Evolutionary conservation across 176 grass and related monocot genomes (phyloP).

Genomic region (Oryza nivara): DNA sequence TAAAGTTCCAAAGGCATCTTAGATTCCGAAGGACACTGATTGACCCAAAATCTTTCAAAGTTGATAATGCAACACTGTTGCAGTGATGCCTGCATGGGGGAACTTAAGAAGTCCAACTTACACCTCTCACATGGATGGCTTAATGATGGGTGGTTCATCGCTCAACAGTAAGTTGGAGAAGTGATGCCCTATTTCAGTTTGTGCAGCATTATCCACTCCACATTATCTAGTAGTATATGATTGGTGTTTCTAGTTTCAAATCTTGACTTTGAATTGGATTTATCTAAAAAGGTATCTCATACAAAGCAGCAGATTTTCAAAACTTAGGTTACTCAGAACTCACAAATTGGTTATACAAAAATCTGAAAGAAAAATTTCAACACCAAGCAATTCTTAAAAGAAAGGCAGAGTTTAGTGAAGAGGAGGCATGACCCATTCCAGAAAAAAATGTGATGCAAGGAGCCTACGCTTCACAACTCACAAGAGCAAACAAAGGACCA

Average conservation of each 20-base stretch:
- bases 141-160: background rate
- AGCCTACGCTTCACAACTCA: background rate
- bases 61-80: background rate
- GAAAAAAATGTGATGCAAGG: background rate
- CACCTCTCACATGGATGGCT: background rate
- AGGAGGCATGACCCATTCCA: too few relatives aligned
- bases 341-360: background rate
- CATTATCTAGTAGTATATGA: background rate
- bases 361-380: background rate
- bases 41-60: conserved; percentile 20
- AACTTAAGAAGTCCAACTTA: conserved; percentile 21
- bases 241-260: background rate
- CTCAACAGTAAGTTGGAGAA: conserved; percentile 8
- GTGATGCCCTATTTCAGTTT: background rate
- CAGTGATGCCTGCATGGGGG: background rate
- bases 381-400: background rate
- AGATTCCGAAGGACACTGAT: background rate
- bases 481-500: background rate
- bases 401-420: background rate
- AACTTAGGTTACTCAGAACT: background rate
- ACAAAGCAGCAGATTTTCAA: background rate
- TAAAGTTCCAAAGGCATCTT: background rate
- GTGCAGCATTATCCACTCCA: background rate
- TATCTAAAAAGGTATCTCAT: background rate
- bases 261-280: background rate